Evolutionary conservation across 2,329 filamentous ascomycete genomes (phyloP).

Genomic region (Penicillium rolfsii): DNA sequence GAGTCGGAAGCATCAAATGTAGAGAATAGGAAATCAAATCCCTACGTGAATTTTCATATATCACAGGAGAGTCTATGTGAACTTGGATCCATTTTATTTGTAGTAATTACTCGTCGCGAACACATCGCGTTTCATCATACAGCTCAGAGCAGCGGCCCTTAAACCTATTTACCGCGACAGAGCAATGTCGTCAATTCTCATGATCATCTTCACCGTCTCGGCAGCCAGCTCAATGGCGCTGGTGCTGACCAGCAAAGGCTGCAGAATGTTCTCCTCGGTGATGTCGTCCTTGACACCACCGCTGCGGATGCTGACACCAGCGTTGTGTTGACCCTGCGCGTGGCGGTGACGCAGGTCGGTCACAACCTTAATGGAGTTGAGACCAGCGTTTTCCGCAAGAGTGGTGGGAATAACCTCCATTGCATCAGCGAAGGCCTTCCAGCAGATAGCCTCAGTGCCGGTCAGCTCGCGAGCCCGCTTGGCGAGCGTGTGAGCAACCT

Average conservation of each 20-base stretch:
- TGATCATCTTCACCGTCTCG: conserved; percentile 96
- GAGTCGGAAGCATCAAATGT: background rate
- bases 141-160: conserved; percentile 24
- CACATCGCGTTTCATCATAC: conserved; percentile 33
- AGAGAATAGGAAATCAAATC: background rate
- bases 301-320: conserved; percentile 96
- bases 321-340: conserved; percentile 92
- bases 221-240: conserved; percentile 96
- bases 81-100: conserved; percentile 26
- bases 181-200: conserved; percentile 70
- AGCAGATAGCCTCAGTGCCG: conserved; percentile 96
- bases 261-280: conserved; percentile 92
- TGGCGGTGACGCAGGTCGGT: conserved; percentile 93
- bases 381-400: conserved; percentile 91
- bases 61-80: conserved; percentile 15
- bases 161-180: conserved; percentile 49
- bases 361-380: conserved; percentile 98
- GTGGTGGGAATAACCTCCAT: conserved; percentile 97
- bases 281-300: conserved; percentile 97
- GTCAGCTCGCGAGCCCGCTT: conserved; percentile 80
- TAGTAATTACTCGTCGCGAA: conserved; percentile 32
- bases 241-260: conserved; percentile 93
- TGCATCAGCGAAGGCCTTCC: conserved; percentile 97
- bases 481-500: conserved; percentile 85
- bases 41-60: background rate